These are phyloP conservation scores for Quercus phellos DNA, from an alignment of 331 rosid genomes.

Conservation along the genomic window DNA sequence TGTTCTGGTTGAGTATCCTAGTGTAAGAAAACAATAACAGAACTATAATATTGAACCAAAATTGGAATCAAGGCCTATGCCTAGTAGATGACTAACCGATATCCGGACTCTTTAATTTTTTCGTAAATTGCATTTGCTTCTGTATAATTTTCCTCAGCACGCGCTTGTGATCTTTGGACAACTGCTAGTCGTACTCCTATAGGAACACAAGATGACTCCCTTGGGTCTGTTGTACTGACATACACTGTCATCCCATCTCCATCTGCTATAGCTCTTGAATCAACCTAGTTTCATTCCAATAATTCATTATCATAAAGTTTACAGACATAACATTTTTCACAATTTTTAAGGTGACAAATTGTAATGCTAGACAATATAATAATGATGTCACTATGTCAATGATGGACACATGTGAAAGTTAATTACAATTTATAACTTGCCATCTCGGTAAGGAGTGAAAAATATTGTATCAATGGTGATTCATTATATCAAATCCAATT, in stretches of 20 bases:
- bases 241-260: slow-evolving; percentile 86
- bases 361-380: too few species aligned
- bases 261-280: slow-evolving; percentile 70
- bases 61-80: background rate
- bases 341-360: too few species aligned
- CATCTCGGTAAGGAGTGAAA: too few species aligned
- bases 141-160: slow-evolving; percentile 36
- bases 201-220: slow-evolving; percentile 67
- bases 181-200: slow-evolving; percentile 45
- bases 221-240: slow-evolving; percentile 69
- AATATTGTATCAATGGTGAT: background rate
- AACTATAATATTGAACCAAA: too few species aligned
- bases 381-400: too few species aligned
- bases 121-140: slow-evolving; percentile 70
- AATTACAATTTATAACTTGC: too few species aligned
- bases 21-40: background rate
- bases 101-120: slow-evolving; percentile 64
- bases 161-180: slow-evolving; percentile 51
- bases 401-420: too few species aligned
- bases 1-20: slow-evolving; percentile 54
- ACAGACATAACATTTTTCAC: too few species aligned
- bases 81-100: slow-evolving; percentile 44
- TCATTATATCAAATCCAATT: slow-evolving; percentile 10
- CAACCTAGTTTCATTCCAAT: slow-evolving; percentile 48
- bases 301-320: too few species aligned